Conservation (phyloP, 179 eudicot genomes). For the Sideroxylon spinosum region DNA sequence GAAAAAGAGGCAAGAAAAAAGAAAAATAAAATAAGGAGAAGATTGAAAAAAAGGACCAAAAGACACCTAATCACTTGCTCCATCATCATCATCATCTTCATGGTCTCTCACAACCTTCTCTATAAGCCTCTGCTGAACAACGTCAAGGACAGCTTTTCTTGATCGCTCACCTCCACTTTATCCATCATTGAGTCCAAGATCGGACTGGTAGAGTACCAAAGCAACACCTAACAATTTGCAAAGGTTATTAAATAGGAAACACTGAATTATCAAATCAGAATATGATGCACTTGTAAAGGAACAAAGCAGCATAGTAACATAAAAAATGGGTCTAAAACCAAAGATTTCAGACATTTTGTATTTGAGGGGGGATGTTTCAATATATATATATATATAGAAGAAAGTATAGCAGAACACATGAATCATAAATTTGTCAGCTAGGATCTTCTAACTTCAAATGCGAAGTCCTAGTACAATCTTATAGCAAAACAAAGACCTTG, state of each 20-base stretch:
- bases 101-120: slow-evolving; percentile 69
- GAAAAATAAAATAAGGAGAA: too few species aligned
- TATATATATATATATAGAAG: background rate
- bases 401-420: background rate
- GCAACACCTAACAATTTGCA: slow-evolving; percentile 62
- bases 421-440: background rate
- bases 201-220: slow-evolving; percentile 73
- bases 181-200: slow-evolving; percentile 86
- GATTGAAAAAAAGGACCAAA: too few species aligned
- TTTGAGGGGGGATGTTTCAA: background rate
- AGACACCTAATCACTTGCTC: slow-evolving; percentile 55
- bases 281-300: background rate
- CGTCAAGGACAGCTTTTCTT: slow-evolving; percentile 55
- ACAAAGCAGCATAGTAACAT: background rate
- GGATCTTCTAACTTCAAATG: background rate
- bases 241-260: background rate
- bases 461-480: background rate
- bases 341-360: background rate
- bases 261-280: background rate
- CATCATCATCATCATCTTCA: slow-evolving; percentile 64
- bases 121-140: slow-evolving; percentile 61
- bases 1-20: too few species aligned
- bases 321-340: background rate
- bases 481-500: background rate
- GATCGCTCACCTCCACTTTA: slow-evolving; percentile 56